These are phyloP conservation scores for Blastomyces silverae DNA, from an alignment of 2,329 filamentous ascomycete genomes.

Conservation along the genomic window DNA sequence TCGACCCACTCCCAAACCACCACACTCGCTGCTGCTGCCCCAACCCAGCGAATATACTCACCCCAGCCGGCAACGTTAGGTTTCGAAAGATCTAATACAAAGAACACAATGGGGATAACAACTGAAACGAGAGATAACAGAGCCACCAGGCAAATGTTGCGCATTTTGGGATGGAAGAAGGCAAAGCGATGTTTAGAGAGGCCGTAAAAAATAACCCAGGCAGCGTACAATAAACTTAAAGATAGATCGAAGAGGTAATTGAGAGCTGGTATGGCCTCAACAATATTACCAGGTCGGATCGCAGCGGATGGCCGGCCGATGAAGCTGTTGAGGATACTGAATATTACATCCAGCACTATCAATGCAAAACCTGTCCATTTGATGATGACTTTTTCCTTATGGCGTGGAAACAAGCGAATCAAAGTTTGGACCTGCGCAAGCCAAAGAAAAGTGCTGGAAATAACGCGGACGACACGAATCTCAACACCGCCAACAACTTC, in stretches of 20 bases:
- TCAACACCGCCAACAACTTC: conserved; percentile 77
- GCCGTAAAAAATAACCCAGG: conserved; percentile 89
- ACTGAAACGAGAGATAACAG: conserved; percentile 72
- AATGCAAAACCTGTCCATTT: conserved; percentile 97
- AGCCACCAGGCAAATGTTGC: conserved; percentile 77
- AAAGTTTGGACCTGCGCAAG: conserved; percentile 94
- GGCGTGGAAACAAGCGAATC: conserved; percentile 89
- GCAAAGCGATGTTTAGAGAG: conserved; percentile 87
- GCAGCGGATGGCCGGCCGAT: conserved; percentile 42
- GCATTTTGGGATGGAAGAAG: conserved; percentile 85
- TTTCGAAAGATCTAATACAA: conserved; percentile 81
- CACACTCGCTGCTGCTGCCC: conserved; percentile 87
- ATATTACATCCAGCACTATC: conserved; percentile 83
- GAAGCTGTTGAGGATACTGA: conserved; percentile 88
- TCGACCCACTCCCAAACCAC: conserved; percentile 99
- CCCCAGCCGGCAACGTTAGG: conserved; percentile 85
- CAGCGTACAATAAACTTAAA: conserved; percentile 78
- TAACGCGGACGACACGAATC: conserved; percentile 81
- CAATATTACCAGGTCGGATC: conserved; percentile 65
- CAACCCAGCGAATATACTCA: conserved; percentile 95
- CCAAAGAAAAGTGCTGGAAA: conserved; percentile 96
- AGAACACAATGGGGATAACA: conserved; percentile 84
- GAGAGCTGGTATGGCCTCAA: conserved; percentile 82
- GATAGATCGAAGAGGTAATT: conserved; percentile 87
- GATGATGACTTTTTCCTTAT: conserved; percentile 96